phyloP scores from a whole-genome alignment of 805 yeast species.

The Grigorovia transvaalensis region DNA sequence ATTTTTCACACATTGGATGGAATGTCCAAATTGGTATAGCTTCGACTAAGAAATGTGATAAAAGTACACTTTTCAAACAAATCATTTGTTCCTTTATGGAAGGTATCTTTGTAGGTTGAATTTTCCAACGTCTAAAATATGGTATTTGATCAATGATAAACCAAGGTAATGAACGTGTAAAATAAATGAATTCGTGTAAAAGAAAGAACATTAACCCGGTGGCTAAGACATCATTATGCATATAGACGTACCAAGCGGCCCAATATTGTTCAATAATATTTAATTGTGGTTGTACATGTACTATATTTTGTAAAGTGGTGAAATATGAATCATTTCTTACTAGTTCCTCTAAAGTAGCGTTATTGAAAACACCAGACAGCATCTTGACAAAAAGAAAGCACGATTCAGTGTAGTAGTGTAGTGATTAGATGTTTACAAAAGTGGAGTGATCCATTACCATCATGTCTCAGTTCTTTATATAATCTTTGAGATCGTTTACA shows the following conservation, averaged over 20 bases:
- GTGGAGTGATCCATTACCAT: no score
- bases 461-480: no score
- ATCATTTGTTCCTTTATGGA: constrained; percentile 81
- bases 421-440: no score
- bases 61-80: constrained; percentile 74
- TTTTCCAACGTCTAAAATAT: constrained; percentile 74
- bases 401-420: no score
- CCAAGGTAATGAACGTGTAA: constrained; percentile 92
- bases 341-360: constrained; percentile 23
- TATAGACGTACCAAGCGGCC: constrained; percentile 81
- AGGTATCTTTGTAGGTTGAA: constrained; percentile 80
- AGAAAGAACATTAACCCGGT: constrained; percentile 79
- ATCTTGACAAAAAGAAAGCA: background rate
- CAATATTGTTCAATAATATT: constrained; percentile 58
- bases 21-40: constrained; percentile 95
- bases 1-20: constrained; percentile 78
- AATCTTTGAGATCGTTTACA: background rate
- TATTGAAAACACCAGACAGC: constrained; percentile 26
- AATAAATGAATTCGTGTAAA: constrained; percentile 81
- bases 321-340: constrained; percentile 23
- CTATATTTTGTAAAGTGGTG: constrained; percentile 30
- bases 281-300: constrained; percentile 34
- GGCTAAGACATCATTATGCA: constrained; percentile 82
- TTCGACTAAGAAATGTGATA: constrained; percentile 85
- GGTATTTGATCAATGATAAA: constrained; percentile 76